Evolutionary conservation across 352 stramenopile genomes (phyloP).

Genomic region (Globisporangium okanoganense): DNA sequence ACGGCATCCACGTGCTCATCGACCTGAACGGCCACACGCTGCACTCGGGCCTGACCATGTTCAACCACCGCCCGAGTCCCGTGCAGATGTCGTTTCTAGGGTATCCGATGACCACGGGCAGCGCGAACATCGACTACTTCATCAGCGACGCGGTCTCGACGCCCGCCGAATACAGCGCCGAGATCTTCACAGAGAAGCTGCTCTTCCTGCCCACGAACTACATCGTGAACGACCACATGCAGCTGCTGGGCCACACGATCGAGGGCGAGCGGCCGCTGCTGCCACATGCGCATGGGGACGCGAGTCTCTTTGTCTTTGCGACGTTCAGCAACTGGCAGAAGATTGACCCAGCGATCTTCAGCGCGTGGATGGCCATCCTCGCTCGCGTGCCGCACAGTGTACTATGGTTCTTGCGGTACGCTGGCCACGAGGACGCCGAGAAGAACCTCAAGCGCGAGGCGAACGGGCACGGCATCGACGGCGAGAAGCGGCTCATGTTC

Average conservation of each 20-base stretch:
- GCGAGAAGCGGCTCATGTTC: slow-evolving; percentile 51
- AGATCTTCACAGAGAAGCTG: slow-evolving; percentile 69
- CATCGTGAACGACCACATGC: slow-evolving; percentile 83
- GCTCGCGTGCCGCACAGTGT: slow-evolving; percentile 54
- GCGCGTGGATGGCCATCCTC: slow-evolving; percentile 79
- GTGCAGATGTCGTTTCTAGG: slow-evolving; percentile 74
- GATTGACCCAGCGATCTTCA: slow-evolving; percentile 73
- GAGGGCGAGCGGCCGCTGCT: slow-evolving; percentile 24
- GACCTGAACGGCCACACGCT: slow-evolving; percentile 86
- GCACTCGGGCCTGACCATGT: slow-evolving; percentile 61
- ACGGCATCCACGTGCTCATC: slow-evolving; percentile 70
- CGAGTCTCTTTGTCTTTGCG: slow-evolving; percentile 56
- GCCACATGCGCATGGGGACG: slow-evolving; percentile 7
- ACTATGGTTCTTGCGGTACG: slow-evolving; percentile 76
- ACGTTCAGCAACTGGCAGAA: slow-evolving; percentile 90
- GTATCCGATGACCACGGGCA: slow-evolving; percentile 72
- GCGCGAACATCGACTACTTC: slow-evolving; percentile 59
- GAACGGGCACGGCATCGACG: slow-evolving; percentile 44
- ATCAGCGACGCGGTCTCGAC: slow-evolving; percentile 56
- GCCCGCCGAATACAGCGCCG: slow-evolving; percentile 29
- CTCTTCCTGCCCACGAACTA: slow-evolving; percentile 70
- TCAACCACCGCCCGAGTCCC: slow-evolving; percentile 53
- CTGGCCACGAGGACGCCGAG: slow-evolving; percentile 40
- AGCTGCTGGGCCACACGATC: slow-evolving; percentile 62
- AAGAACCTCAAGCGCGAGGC: slow-evolving; percentile 50